Evolutionary conservation across 1,284 basidiomycete genomes (phyloP).

Genomic region (Cryptococcus wingfieldii): DNA sequence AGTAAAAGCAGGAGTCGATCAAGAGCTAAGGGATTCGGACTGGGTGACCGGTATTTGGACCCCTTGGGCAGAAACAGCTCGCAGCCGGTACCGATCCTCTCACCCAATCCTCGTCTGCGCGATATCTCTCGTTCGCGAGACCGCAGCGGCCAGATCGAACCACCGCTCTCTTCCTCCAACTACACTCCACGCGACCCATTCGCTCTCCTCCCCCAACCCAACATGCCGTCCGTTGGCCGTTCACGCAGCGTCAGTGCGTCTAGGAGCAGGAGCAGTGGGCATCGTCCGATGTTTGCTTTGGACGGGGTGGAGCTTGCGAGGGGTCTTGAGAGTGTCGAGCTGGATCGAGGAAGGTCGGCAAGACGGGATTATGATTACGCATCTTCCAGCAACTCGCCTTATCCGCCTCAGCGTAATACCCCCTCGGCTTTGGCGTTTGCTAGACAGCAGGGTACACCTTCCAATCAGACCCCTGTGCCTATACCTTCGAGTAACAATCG

Average conservation of each 20-base stretch:
- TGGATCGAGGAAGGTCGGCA: slow-evolving; percentile 6
- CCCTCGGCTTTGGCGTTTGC: neutral
- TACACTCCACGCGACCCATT: neutral
- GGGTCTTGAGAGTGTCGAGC: slow-evolving; percentile 9
- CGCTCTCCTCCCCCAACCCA: slow-evolving; percentile 1
- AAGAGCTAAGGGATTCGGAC: slow-evolving; percentile 8
- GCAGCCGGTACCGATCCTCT: slow-evolving; percentile 12
- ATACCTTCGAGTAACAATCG: neutral
- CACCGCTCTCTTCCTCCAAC: neutral
- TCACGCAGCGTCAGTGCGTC: slow-evolving; percentile 16
- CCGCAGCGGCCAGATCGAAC: neutral
- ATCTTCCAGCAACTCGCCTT: too few species aligned
- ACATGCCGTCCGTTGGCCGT: neutral
- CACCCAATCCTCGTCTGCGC: neutral
- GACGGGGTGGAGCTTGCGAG: slow-evolving; percentile 12
- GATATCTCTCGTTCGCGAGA: slow-evolving; percentile 3
- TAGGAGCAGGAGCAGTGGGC: slow-evolving; percentile 10
- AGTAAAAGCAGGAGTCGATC: slow-evolving; percentile 29
- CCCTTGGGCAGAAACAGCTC: slow-evolving; percentile 2
- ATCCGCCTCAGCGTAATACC: neutral
- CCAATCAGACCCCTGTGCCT: neutral
- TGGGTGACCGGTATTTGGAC: slow-evolving; percentile 3
- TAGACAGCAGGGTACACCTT: neutral
- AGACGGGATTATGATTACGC: neutral
- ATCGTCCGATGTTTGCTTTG: slow-evolving; percentile 12